Base-by-base conservation (phyloP, 2,329 filamentous ascomycete species). In the Aspergillus eucalypticola region DNA sequence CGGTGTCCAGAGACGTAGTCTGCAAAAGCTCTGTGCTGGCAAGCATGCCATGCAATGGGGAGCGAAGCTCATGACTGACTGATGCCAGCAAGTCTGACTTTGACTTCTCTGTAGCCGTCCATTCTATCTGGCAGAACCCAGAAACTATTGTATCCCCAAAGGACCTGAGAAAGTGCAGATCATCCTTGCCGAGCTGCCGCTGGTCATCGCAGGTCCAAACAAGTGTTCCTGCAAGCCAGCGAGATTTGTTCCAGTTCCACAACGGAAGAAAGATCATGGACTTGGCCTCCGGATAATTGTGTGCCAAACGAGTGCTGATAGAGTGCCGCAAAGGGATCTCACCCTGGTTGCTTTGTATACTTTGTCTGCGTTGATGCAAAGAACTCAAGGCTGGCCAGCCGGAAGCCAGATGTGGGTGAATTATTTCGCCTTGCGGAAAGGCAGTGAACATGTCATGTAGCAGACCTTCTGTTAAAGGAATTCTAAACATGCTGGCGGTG, bases 31-130 rank as follows among this genome's bases (percentile, higher is more conserved):
- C 82, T 1, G 79, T 73, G n/a, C 79, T 82, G 1, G 80, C 82
- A 15, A 81, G 71, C 35, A 80, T 77, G 27, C 79, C 81, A 56
- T 80, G 83, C 39, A 79, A 70, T 21, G 76, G 83, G 38, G 70
- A 79, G 4, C 81, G 73, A 7, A 85, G 71, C 61, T 85, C 83
- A 64, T 85, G 83, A 27, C 77, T 81, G 25, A 85, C 81, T 0
- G 78, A 81, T 0, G 79, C 79, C 15, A 85, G 78, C 46, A 85
- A 82, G 11, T 83, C 81, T 0, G 78, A 78, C 60, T 85, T 85
- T 8, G 80, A 77, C 54, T 77, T 76, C 39, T 83, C 80, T 1
- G 69, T 70, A 2, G 70, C 64, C 3, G 56, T 67, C 60, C 72
- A 73, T n/a, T 76, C 68, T 11, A 74, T 63, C 10, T 74, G 69